Percentiles rank a stretch among this genome's conserved stretches.
Conservation (phyloP, 805 yeast genomes). For the Jamesozyma jinghongensis region DNA sequence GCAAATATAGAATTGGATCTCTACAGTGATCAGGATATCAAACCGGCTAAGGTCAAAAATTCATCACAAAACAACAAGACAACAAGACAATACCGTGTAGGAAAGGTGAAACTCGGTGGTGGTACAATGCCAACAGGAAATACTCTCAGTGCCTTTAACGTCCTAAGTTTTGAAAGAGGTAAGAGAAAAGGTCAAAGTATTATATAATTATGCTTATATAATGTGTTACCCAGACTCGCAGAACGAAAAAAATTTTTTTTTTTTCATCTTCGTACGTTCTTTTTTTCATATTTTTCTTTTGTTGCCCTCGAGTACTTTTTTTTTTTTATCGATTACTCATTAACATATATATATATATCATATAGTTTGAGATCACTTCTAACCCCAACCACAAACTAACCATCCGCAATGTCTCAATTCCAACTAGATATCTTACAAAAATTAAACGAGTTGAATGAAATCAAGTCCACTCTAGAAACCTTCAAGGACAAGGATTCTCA, state of each 20-base stretch:
- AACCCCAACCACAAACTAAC: too few relatives aligned
- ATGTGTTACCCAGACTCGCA: neutral
- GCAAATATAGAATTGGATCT: constrained; percentile 29
- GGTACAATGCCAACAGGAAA: constrained; percentile 7
- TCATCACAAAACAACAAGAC: neutral
- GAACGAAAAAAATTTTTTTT: neutral
- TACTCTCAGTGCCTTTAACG: constrained; percentile 12
- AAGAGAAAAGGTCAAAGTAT: constrained; percentile 12
- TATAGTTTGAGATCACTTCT: too few relatives aligned
- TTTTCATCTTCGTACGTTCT: neutral
- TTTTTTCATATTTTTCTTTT: neutral
- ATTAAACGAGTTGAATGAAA: constrained; percentile 52
- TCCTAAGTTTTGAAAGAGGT: constrained; percentile 15
- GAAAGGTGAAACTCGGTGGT: constrained; percentile 4
- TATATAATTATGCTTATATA: neutral
- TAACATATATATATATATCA: too few relatives aligned
- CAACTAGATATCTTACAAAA: constrained; percentile 55
- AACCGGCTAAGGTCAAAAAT: neutral
- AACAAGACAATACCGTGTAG: neutral
- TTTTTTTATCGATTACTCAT: neutral
- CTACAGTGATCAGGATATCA: constrained; percentile 17
- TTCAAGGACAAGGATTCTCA: constrained; percentile 61
- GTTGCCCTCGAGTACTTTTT: neutral
- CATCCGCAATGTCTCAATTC: constrained; percentile 49
- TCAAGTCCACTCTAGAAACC: constrained; percentile 57